Conservation (phyloP, 1,139 yeast species). For the Pichia sp. region DNA sequence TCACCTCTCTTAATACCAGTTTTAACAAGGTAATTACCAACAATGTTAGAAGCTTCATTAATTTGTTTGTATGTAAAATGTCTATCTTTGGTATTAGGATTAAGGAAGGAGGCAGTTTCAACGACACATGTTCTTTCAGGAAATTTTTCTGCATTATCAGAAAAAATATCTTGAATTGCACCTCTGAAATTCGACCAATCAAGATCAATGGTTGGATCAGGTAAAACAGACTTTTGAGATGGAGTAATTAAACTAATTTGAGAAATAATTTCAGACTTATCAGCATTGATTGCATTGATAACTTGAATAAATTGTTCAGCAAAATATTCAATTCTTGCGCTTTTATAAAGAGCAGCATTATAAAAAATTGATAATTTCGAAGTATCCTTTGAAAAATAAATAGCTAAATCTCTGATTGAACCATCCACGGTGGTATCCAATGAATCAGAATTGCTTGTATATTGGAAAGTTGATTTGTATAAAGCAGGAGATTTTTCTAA, state of each 20-base stretch:
- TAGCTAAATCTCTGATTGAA: slow-evolving; percentile 58
- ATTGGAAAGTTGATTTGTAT: slow-evolving; percentile 60
- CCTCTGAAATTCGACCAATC: slow-evolving; percentile 93
- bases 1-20: slow-evolving; percentile 87
- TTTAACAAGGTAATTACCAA: slow-evolving; percentile 78
- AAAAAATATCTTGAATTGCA: slow-evolving; percentile 92
- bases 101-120: slow-evolving; percentile 73
- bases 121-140: slow-evolving; percentile 90
- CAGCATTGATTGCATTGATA: slow-evolving; percentile 32
- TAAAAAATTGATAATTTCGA: slow-evolving; percentile 43
- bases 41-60: slow-evolving; percentile 87
- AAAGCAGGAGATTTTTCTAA: slow-evolving; percentile 57
- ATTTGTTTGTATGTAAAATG: slow-evolving; percentile 79
- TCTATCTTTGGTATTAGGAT: slow-evolving; percentile 53
- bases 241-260: slow-evolving; percentile 61
- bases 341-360: slow-evolving; percentile 70
- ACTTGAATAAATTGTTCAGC: slow-evolving; percentile 69
- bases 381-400: slow-evolving; percentile 35
- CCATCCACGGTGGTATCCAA: slow-evolving; percentile 45
- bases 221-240: slow-evolving; percentile 54
- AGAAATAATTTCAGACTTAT: slow-evolving; percentile 44
- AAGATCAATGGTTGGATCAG: slow-evolving; percentile 81
- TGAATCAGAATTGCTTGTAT: slow-evolving; percentile 37
- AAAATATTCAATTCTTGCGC: slow-evolving; percentile 60
- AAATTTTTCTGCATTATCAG: slow-evolving; percentile 69